Evolutionary conservation across 1,284 basidiomycete species (phyloP).

Genomic region (Sporisorium graminicola): DNA sequence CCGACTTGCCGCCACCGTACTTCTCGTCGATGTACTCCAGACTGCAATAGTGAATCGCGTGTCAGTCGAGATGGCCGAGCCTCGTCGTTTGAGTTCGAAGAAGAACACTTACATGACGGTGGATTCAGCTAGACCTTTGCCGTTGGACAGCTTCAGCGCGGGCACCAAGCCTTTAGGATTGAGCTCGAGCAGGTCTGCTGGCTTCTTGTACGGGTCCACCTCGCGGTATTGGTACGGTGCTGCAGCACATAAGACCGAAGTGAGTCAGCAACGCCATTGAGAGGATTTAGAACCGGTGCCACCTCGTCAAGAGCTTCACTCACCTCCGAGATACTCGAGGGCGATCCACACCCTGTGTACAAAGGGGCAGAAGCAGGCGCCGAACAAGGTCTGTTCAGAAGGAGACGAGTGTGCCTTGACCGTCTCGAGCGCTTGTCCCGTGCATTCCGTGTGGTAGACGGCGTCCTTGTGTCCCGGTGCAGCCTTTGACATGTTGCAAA

Average conservation of each 20-base stretch:
- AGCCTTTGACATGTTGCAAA: constrained; percentile 38
- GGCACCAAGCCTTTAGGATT: constrained; percentile 85
- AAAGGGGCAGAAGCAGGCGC: constrained; percentile 80
- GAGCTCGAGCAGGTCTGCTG: constrained; percentile 79
- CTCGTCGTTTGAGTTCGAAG: background rate
- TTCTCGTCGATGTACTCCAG: constrained; percentile 81
- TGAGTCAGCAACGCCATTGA: constrained; percentile 43
- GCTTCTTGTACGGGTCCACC: constrained; percentile 85
- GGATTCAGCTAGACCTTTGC: constrained; percentile 53
- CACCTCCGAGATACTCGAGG: constrained; percentile 72
- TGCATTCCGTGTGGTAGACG: constrained; percentile 71
- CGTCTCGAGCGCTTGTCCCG: constrained; percentile 74
- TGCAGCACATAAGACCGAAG: background rate
- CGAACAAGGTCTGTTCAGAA: constrained; percentile 74
- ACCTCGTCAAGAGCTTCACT: background rate
- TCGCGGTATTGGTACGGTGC: constrained; percentile 72
- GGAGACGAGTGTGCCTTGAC: constrained; percentile 73
- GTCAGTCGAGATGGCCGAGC: background rate
- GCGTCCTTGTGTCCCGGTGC: constrained; percentile 51
- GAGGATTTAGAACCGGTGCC: background rate
- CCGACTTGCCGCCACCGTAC: constrained; percentile 71
- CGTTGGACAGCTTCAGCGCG: constrained; percentile 74
- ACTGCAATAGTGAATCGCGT: constrained; percentile 75
- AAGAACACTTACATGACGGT: constrained; percentile 57
- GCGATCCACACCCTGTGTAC: constrained; percentile 80